Evolutionary conservation across 495 filamentous ascomycete species (phyloP), one percentile per base, ranked within the genome.

Genomic region (Wilcoxina mikolae): DNA sequence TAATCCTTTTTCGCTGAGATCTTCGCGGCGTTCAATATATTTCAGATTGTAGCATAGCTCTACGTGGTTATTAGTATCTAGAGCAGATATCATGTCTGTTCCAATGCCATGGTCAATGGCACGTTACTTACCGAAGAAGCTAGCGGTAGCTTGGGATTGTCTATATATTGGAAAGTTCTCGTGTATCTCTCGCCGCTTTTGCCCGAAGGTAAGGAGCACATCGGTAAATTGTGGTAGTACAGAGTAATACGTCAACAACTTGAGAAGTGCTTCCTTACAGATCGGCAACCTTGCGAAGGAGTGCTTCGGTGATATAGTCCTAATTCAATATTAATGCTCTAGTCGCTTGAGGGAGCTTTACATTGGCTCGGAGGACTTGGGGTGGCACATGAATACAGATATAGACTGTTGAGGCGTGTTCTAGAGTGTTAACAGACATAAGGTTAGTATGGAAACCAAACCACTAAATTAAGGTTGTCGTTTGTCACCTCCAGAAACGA

Each of bases 41-140:
- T 51, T 47, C 11, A 59, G 27, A 31, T 59, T 55, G 33, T 59
- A 59, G 27, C 55, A 59, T 10, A 57, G 7, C 26, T 59, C 57
- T 56, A 25, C 51, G 9, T 10, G 11, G 20, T 27, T 12, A 15
- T n/a, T 25, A 17, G 26, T n/a, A n/a, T n/a, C n/a, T n/a, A n/a
- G n/a, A n/a, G n/a, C n/a, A n/a, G n/a, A n/a, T n/a, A n/a, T n/a
- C n/a, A n/a, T 39, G 29, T 18, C 10, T 49, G 41, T 3, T 17
- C 12, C 18, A 17, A 27, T n/a, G 25, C 17, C 3, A n/a, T 39
- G 1, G n/a, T 5, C 26, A n/a, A 18, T 7, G 17, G 39, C 7
- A 10, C 17, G 20, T 43, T 18, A 43, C 39, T 20, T 9, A 43
- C 7, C 39, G 20, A 12, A 25, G 12, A 24, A 10, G 12, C 2